Conservation (phyloP, 148 eudicot genomes). For the Rhododendron ferrugineum region DNA sequence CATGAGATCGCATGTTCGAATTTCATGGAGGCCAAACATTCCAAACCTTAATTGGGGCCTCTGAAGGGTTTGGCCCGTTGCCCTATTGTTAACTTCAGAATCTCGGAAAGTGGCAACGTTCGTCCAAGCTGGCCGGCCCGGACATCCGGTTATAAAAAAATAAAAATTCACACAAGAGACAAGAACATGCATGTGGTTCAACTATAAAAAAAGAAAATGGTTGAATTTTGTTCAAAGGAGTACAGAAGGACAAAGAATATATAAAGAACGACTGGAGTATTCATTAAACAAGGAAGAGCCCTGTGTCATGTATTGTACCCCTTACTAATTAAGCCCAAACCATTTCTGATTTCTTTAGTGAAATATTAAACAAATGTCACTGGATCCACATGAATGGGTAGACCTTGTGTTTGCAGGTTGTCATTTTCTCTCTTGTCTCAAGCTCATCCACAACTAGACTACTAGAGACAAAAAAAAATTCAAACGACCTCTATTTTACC, state of each 20-base stretch:
- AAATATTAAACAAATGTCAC: neutral
- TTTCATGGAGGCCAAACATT: no score
- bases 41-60: no score
- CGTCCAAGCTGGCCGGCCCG: neutral
- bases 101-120: no score
- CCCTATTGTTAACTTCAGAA: no score
- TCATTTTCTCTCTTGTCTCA: neutral
- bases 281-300: neutral
- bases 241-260: neutral
- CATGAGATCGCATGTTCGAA: no score
- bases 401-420: neutral
- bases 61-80: neutral
- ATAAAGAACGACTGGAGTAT: neutral
- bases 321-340: neutral
- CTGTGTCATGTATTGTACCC: neutral
- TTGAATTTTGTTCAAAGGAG: neutral
- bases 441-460: constrained; percentile 2
- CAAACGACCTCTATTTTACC: neutral
- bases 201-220: neutral
- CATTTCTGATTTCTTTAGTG: neutral
- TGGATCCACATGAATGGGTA: neutral
- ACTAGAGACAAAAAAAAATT: neutral
- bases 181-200: neutral
- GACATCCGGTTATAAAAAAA: neutral
- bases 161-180: neutral